Evolutionary conservation across 1,139 yeast species (phyloP).

Genomic region (Wickerhamomyces sp.): DNA sequence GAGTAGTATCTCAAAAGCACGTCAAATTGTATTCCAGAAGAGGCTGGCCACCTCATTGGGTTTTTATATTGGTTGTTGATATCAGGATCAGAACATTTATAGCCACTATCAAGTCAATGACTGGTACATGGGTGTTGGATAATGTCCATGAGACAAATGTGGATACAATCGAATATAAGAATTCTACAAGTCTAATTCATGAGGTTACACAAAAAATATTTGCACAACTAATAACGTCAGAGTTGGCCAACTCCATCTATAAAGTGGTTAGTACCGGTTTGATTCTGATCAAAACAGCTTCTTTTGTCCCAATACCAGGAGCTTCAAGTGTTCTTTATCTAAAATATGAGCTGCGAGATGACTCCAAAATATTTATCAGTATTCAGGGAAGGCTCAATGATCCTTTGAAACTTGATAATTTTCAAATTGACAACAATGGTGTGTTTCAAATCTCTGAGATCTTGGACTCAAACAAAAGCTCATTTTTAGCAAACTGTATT

Average conservation of each 20-base stretch:
- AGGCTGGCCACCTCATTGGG: conserved; percentile 76
- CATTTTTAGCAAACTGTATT: conserved; percentile 12
- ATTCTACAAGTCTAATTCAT: conserved; percentile 45
- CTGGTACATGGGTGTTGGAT: conserved; percentile 64
- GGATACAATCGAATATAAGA: conserved; percentile 41
- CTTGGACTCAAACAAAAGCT: conserved; percentile 16
- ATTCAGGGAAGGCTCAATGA: conserved; percentile 16
- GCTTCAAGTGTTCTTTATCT: conserved; percentile 19
- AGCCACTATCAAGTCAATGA: conserved; percentile 52
- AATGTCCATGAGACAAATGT: conserved; percentile 26
- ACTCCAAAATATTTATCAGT: conserved; percentile 5
- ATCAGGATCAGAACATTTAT: conserved; percentile 58
- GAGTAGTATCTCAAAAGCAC: conserved; percentile 12
- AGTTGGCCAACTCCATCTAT: conserved; percentile 34
- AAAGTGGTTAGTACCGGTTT: conserved; percentile 7
- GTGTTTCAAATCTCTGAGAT: conserved; percentile 19
- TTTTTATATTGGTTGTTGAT: conserved; percentile 47
- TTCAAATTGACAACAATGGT: conserved; percentile 19
- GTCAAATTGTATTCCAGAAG: conserved; percentile 54
- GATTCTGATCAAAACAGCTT: conserved; percentile 15
- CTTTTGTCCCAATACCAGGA: conserved; percentile 19
- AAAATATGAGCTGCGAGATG: conserved; percentile 8
- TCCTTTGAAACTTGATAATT: conserved; percentile 14
- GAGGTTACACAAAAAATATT: conserved; percentile 56
- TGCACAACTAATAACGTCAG: conserved; percentile 61